Conservation (phyloP, 2,329 filamentous ascomycete genomes). For the Davidsoniella australis region DNA sequence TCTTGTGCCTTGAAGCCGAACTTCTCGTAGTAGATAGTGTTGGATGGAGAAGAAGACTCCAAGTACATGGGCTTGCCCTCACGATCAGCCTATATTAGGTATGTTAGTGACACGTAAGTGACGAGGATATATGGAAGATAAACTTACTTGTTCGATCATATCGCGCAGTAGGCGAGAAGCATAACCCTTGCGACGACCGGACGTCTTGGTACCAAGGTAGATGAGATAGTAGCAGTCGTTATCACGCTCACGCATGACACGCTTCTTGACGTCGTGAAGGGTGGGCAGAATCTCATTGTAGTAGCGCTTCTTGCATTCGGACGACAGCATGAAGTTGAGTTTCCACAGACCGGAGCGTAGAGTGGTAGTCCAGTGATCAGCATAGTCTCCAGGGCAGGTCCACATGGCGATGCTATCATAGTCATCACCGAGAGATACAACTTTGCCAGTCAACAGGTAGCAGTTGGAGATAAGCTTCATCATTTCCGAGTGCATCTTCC, state of each 20-base stretch:
- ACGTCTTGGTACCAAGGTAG: constrained; percentile 61
- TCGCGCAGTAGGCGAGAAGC: constrained; percentile 53
- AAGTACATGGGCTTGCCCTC: constrained; percentile 57
- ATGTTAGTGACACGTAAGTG: background rate
- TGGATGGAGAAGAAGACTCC: constrained; percentile 54
- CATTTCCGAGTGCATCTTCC: constrained; percentile 60
- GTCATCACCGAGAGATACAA: constrained; percentile 56
- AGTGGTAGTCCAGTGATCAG: constrained; percentile 56
- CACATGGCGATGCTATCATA: constrained; percentile 67
- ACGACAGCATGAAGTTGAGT: constrained; percentile 54
- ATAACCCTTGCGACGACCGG: constrained; percentile 54
- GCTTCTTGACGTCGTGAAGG: constrained; percentile 53
- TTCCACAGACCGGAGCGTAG: constrained; percentile 64
- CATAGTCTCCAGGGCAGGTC: constrained; percentile 58
- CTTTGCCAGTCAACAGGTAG: constrained; percentile 56
- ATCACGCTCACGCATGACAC: constrained; percentile 50
- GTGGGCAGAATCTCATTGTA: constrained; percentile 62
- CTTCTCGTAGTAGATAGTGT: constrained; percentile 55
- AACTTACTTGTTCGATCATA: constrained; percentile 43
- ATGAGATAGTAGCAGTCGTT: constrained; percentile 63
- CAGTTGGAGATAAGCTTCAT: constrained; percentile 63
- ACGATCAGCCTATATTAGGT: constrained; percentile 39
- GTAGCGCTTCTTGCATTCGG: constrained; percentile 57
- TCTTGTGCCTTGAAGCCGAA: constrained; percentile 54
- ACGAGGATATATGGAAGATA: background rate